phyloP scores from a whole-genome alignment of 202 grass and related monocot species.

The Setaria italica region DNA sequence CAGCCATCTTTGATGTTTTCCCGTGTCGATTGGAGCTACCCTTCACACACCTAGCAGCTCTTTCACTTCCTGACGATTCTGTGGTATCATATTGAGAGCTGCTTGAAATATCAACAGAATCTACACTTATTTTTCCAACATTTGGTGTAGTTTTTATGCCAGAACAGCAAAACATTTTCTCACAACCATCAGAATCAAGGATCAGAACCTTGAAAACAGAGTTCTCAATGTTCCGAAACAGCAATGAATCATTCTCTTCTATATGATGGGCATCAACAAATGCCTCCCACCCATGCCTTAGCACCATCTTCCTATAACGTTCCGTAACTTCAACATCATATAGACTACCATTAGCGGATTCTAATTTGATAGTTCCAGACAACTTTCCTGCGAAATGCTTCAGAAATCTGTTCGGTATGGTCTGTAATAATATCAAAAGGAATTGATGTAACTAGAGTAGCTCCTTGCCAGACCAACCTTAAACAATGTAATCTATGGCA shows the following conservation, averaged over 20 bases:
- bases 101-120: conserved; percentile 25
- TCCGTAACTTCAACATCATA: conserved; percentile 37
- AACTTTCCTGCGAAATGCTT: conserved; percentile 27
- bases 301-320: neutral
- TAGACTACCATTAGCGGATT: conserved; percentile 23
- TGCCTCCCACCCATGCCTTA: conserved; percentile 45
- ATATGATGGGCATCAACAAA: conserved; percentile 55
- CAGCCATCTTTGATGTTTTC: conserved; percentile 18
- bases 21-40: neutral
- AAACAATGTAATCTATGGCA: neutral
- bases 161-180: conserved; percentile 47
- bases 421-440: conserved; percentile 1
- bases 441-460: conserved; percentile 12
- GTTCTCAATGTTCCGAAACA: conserved; percentile 49
- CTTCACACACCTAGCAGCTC: neutral
- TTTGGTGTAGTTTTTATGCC: neutral
- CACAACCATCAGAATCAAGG: conserved; percentile 45
- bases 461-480: neutral
- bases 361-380: conserved; percentile 1
- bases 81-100: conserved; percentile 1
- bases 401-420: conserved; percentile 2
- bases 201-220: conserved; percentile 53
- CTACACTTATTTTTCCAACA: conserved; percentile 18
- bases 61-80: conserved; percentile 17
- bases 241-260: conserved; percentile 47